These are phyloP conservation scores for Populus alba DNA, from an alignment of 345 rosid genomes.

Conservation along the genomic window DNA sequence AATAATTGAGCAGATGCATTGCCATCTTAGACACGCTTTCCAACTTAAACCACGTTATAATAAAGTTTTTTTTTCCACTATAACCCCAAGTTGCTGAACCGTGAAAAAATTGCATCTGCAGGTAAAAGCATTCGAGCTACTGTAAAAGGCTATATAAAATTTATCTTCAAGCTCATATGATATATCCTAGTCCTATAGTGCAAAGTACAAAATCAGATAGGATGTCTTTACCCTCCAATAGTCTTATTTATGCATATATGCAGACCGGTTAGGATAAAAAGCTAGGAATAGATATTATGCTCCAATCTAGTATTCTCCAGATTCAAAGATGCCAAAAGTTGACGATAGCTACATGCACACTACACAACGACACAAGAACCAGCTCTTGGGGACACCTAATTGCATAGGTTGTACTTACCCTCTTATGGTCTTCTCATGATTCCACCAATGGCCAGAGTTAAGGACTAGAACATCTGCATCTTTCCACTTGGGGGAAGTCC, in stretches of 20 bases:
- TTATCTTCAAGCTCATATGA: background rate
- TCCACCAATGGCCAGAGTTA: conserved; percentile 98
- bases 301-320: background rate
- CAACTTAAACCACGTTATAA: background rate
- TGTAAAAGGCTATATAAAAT: background rate
- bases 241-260: background rate
- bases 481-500: conserved; percentile 60
- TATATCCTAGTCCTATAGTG: background rate
- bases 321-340: background rate
- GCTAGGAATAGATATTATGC: background rate
- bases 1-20: background rate
- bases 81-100: background rate
- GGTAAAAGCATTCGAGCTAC: background rate
- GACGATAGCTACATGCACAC: background rate
- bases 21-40: background rate
- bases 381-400: background rate
- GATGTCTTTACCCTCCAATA: background rate
- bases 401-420: conserved; percentile 35
- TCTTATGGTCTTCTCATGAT: conserved; percentile 62
- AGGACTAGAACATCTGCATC: conserved; percentile 70
- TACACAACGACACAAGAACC: background rate
- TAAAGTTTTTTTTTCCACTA: background rate
- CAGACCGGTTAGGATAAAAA: background rate
- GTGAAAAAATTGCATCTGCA: background rate
- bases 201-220: background rate